Conservation (phyloP, 768 basidiomycete species). For the Psilocybe azurescens region DNA sequence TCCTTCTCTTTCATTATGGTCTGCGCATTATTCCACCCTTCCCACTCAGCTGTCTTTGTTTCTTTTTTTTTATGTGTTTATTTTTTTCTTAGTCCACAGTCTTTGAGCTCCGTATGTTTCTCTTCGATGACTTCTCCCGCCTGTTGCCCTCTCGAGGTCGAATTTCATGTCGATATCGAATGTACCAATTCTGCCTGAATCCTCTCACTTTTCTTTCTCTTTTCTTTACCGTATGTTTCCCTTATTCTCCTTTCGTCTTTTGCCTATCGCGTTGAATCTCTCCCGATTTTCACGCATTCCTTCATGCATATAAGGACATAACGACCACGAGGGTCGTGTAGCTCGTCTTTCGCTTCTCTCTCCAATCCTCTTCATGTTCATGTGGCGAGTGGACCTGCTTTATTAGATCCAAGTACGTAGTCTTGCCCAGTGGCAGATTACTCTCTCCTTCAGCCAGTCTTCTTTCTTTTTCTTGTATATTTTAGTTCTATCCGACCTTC, state of each 20-base stretch:
- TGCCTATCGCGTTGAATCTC: neutral
- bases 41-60: neutral
- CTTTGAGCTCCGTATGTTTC: neutral
- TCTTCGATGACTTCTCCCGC: neutral
- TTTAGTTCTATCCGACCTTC: neutral
- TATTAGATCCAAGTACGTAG: no score
- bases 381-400: no score
- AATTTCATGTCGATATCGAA: neutral
- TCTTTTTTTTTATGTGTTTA: slow-evolving; percentile 6
- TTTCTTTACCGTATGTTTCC: neutral
- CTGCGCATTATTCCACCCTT: slow-evolving; percentile 2
- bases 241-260: neutral
- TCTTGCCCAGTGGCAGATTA: no score
- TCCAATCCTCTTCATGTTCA: no score
- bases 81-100: neutral
- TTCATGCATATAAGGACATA: neutral
- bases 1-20: slow-evolving; percentile 2
- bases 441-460: neutral
- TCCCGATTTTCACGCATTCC: neutral
- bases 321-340: no score
- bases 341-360: no score
- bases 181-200: neutral
- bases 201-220: neutral
- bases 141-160: neutral
- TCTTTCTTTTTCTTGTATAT: neutral